Base-by-base conservation (phyloP, 495 filamentous ascomycete genomes). In the Alectoria sarmentosa region DNA sequence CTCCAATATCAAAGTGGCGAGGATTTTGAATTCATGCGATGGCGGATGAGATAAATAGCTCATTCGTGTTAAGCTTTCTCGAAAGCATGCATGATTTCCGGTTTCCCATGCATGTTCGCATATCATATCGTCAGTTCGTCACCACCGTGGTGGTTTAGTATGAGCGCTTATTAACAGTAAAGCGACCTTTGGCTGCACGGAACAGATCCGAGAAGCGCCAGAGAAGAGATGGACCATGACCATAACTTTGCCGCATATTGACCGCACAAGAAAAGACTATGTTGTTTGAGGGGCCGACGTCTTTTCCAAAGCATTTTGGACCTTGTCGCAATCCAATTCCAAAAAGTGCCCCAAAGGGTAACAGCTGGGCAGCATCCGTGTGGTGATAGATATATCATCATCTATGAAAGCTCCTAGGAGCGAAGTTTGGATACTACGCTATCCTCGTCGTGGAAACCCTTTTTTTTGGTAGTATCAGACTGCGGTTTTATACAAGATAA, bases 141-240 rank as follows among this genome's bases (percentile, higher is more conserved):
- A n/a, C n/a, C 4, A 49, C n/a, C 23, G 23, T 34, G 6, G 3
- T 55, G 15, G 19, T 34, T 34, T 55, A 30, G 30, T 34, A 55
- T 55, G 52, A 17, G 52, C 52, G 52, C 52, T 55, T 55, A 55
- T 55, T 55, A 55, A 34, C 0, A 34, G 52, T 10, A 55, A 55
- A 21, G 30, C 17, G 30, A 55, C 52, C 6, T 34, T 21, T 34
- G 28, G 30, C 52, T 1, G 30, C 30, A 30, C 28, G 4, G 28
- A 30, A 55, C 19, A 54, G 13, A 32, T 13, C 49, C 26, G 28
- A 54, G 28, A 54, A 54, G 0, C 4, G 28, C 13, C 23, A 14
- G 15, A 32, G 49, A 32, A 19, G 28, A 54, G 1, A 54, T 8
- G 49, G 34, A 14, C 23, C 4, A 28, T 28, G 48, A 7, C 13